phyloP scores from a whole-genome alignment of 2,329 filamentous ascomycete species.

The Aspergillus eucalypticola region DNA sequence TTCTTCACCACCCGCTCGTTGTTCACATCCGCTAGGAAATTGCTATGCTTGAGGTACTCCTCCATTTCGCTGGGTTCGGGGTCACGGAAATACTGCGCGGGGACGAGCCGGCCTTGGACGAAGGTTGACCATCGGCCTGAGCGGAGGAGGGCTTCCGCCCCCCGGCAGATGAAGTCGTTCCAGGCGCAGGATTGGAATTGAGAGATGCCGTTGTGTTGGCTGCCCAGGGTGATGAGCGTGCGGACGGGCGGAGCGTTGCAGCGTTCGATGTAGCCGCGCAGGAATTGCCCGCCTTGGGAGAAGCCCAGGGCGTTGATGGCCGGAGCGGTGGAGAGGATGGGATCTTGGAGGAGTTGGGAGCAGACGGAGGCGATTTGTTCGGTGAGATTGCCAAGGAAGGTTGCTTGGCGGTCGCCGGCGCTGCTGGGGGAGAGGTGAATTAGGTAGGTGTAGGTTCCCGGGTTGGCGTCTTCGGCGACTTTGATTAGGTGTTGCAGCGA shows the following conservation, averaged over 20 bases:
- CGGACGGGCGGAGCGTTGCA: conserved; percentile 76
- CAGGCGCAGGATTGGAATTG: conserved; percentile 73
- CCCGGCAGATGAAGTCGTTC: conserved; percentile 77
- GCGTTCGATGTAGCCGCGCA: conserved; percentile 85
- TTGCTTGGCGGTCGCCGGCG: conserved; percentile 72
- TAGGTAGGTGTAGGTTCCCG: conserved; percentile 80
- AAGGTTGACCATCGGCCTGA: conserved; percentile 77
- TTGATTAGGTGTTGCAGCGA: conserved; percentile 70
- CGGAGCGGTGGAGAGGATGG: conserved; percentile 76
- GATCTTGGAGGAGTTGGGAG: conserved; percentile 70
- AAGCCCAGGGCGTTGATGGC: conserved; percentile 91
- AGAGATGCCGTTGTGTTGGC: conserved; percentile 88
- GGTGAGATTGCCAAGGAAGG: conserved; percentile 89
- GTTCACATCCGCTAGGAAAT: conserved; percentile 93
- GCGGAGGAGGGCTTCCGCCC: conserved; percentile 74
- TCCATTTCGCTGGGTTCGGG: conserved; percentile 59
- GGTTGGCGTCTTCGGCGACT: conserved; percentile 72
- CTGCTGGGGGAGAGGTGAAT: conserved; percentile 70
- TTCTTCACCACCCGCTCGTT: conserved; percentile 83
- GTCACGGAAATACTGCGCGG: conserved; percentile 92
- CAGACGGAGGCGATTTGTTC: conserved; percentile 76
- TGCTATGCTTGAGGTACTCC: conserved; percentile 75
- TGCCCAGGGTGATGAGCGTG: conserved; percentile 83
- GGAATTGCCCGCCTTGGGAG: conserved; percentile 92
- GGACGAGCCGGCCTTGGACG: conserved; percentile 79